phyloP scores from a whole-genome alignment of 495 filamentous ascomycete genomes.

The Haplographium delicatum region DNA sequence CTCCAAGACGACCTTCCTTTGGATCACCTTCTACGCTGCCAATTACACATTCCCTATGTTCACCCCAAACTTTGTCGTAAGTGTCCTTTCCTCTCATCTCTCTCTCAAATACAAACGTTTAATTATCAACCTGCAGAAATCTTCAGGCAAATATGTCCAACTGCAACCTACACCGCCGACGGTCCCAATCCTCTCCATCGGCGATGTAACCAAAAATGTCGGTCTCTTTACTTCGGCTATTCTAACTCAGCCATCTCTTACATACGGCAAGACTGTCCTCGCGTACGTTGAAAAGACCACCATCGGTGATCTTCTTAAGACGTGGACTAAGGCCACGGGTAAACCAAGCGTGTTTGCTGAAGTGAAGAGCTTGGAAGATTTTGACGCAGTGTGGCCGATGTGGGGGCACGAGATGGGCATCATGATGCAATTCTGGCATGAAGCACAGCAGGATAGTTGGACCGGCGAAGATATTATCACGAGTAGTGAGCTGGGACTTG shows the following conservation, averaged over 20 bases:
- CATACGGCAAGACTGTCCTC: slow-evolving; percentile 27
- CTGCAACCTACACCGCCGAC: slow-evolving; percentile 26
- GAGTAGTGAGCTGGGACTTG: slow-evolving; percentile 12
- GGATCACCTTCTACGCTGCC: slow-evolving; percentile 30
- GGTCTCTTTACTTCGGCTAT: slow-evolving; percentile 35
- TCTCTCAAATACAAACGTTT: slow-evolving; percentile 6
- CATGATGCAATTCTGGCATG: slow-evolving; percentile 36
- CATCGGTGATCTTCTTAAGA: slow-evolving; percentile 31
- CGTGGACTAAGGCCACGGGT: slow-evolving; percentile 32
- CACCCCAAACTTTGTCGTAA: slow-evolving; percentile 19
- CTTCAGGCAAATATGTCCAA: slow-evolving; percentile 30
- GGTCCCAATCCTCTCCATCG: slow-evolving; percentile 33
- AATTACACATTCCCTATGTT: slow-evolving; percentile 37
- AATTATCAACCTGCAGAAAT: too few species aligned
- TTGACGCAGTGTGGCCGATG: slow-evolving; percentile 28
- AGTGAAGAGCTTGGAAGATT: slow-evolving; percentile 18
- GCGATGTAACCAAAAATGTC: slow-evolving; percentile 35
- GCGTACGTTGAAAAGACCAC: slow-evolving; percentile 25
- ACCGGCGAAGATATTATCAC: slow-evolving; percentile 10
- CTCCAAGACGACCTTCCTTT: slow-evolving; percentile 36
- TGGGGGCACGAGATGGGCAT: slow-evolving; percentile 33
- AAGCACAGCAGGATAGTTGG: slow-evolving; percentile 30
- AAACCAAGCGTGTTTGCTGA: slow-evolving; percentile 23
- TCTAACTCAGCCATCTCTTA: slow-evolving; percentile 31
- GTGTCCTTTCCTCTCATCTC: not conserved